A percentile compares a stretch with the other conserved stretches of the same genome.
phyloP scores from a whole-genome alignment of 371 early-diverging fungal genomes.

The Choanephora cucurbitarum region DNA sequence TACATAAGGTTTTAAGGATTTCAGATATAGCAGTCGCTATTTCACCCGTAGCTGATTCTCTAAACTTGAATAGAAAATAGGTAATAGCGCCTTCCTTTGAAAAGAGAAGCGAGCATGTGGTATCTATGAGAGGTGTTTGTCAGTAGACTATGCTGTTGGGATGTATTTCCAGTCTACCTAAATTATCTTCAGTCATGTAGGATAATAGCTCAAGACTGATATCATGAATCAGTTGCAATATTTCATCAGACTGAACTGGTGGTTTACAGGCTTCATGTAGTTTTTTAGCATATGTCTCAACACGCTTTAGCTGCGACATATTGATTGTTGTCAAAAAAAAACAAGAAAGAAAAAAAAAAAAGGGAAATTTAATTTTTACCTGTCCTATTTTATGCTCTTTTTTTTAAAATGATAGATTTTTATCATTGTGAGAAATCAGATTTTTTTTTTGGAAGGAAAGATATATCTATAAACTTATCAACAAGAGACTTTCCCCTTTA shows the following conservation, averaged over 20 bases:
- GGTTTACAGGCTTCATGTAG: neutral
- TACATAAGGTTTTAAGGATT: slow-evolving; percentile 29
- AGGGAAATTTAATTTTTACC: too few relatives aligned
- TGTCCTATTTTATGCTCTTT: too few relatives aligned
- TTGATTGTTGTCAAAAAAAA: neutral
- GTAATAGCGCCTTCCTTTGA: slow-evolving; percentile 28
- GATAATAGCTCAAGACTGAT: slow-evolving; percentile 17
- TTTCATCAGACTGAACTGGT: neutral
- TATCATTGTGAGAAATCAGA: too few relatives aligned
- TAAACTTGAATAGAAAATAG: slow-evolving; percentile 19
- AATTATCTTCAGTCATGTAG: slow-evolving; percentile 35
- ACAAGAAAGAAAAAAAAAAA: neutral
- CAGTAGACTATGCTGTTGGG: neutral
- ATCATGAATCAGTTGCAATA: slow-evolving; percentile 9
- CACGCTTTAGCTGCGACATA: slow-evolving; percentile 6
- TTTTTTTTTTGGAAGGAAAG: too few relatives aligned
- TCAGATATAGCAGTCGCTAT: slow-evolving; percentile 22
- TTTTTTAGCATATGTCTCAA: neutral
- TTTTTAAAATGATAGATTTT: too few relatives aligned
- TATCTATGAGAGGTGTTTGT: slow-evolving; percentile 27
- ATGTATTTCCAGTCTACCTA: too few relatives aligned
- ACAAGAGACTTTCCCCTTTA: too few relatives aligned
- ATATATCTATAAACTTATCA: too few relatives aligned
- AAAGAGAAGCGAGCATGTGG: slow-evolving; percentile 39
- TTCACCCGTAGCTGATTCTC: slow-evolving; percentile 7